These are phyloP conservation scores for Fusarium sp. DNA, from an alignment of 2,329 filamentous ascomycete species.

Conservation along the genomic window DNA sequence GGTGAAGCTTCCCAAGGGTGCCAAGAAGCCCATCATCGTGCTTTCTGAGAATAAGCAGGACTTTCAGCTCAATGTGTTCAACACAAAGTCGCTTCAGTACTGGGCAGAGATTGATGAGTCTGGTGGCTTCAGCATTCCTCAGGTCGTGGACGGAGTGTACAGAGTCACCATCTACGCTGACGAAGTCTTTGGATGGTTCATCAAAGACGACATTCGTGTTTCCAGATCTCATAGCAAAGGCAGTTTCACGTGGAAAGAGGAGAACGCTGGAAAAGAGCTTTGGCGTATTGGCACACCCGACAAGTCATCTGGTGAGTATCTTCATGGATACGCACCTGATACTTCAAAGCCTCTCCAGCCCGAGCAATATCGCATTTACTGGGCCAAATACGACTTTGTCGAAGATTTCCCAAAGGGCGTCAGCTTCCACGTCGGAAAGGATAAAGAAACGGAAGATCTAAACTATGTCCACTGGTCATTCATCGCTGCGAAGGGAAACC, in stretches of 20 bases:
- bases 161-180: slow-evolving; percentile 33
- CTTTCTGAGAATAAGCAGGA: slow-evolving; percentile 49
- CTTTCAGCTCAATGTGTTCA: slow-evolving; percentile 54
- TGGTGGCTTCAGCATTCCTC: slow-evolving; percentile 47
- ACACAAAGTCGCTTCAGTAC: slow-evolving; percentile 65
- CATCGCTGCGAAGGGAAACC: slow-evolving; percentile 64
- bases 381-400: slow-evolving; percentile 65
- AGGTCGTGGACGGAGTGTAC: slow-evolving; percentile 24
- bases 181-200: slow-evolving; percentile 28
- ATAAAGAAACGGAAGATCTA: slow-evolving; percentile 57
- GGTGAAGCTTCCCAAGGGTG: slow-evolving; percentile 22
- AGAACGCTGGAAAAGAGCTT: slow-evolving; percentile 20
- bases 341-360: slow-evolving; percentile 58
- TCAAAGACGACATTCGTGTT: slow-evolving; percentile 53
- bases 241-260: slow-evolving; percentile 18
- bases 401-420: slow-evolving; percentile 67
- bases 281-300: slow-evolving; percentile 49
- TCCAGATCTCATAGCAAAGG: neutral
- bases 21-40: slow-evolving; percentile 57
- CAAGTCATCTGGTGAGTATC: slow-evolving; percentile 67
- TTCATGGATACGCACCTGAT: slow-evolving; percentile 62
- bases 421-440: slow-evolving; percentile 63
- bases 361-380: slow-evolving; percentile 67
- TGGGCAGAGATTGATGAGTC: slow-evolving; percentile 61
- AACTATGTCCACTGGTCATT: slow-evolving; percentile 74